Evolutionary conservation across 805 yeast genomes (phyloP), one percentile per base, ranked within the genome.

Genomic region (Starmerella sp.): DNA sequence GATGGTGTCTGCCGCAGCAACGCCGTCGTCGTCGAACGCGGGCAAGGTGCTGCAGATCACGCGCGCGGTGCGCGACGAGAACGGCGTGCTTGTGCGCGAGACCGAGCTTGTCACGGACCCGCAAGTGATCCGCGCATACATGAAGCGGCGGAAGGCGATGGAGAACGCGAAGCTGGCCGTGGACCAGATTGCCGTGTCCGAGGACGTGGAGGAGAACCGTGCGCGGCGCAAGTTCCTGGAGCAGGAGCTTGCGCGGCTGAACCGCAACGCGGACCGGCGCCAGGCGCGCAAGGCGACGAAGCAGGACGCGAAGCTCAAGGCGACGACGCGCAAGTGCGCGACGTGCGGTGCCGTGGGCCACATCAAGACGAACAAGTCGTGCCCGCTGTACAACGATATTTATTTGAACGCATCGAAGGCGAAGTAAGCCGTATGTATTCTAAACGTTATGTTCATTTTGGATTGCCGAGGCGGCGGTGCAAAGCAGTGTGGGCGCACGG

Each of bases 321-420:
- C 83, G 34, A 81, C 80, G 5, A 83, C 84, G 8, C 75, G 98
- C 67, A 80, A 87, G 65, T 91, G 98, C 71, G 90, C 95, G 3
- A 84, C 93, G 0, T 91, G 98, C 75, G 97, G 97, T 28, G 93
- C 91, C 11, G 77, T 86, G 59, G 98, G 97, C 0, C 98, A 91
- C 68, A 91, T 91, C 58, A 78, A 93, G 67, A 91, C 98, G 2
- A 89, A 88, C 67, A 84, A 84, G 65, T 73, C 91, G 1, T 91
- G 98, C 71, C 98, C 97, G 14, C 76, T 89, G 78, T 91, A 86
- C 66, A 80, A 78, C 58, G 81, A 78, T 56, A 63, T 65, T 44
- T 66, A 65, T 55, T 62, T 67, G 52, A 53, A 54, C 34, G 61
- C 62, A 8, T 56, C 60, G 56, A 60, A 38, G 64, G 65, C 44